Conservation (phyloP, 352 stramenopile genomes). For the Globisporangium paroecandrum region DNA sequence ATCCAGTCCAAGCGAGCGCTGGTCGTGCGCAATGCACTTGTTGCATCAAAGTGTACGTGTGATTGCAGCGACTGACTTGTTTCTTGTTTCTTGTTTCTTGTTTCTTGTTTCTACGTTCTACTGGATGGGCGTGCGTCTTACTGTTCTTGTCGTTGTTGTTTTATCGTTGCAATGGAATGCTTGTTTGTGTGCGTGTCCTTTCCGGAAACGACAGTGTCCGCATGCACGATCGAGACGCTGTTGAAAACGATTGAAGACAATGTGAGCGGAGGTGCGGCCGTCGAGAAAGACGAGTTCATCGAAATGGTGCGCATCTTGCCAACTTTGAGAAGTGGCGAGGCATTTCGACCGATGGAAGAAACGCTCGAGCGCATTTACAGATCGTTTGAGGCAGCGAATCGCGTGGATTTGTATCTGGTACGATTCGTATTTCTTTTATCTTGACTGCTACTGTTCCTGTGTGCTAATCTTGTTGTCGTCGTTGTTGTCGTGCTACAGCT, state of each 20-base stretch:
- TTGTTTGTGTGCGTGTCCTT: background rate
- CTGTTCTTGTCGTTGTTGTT: background rate
- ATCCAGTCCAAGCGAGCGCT: constrained; percentile 72
- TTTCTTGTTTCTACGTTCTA: background rate
- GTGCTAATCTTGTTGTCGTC: background rate
- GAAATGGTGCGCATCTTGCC: constrained; percentile 54
- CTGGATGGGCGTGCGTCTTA: background rate
- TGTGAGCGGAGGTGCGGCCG: constrained; percentile 10
- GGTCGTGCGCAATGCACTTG: constrained; percentile 63
- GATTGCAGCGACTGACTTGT: background rate
- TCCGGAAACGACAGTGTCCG: constrained; percentile 25
- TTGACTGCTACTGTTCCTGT: background rate
- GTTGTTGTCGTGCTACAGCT: constrained; percentile 25
- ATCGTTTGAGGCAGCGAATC: constrained; percentile 58
- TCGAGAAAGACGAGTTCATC: constrained; percentile 60
- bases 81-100: background rate
- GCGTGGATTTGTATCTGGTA: constrained; percentile 57
- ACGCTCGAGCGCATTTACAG: constrained; percentile 62
- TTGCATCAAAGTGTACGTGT: constrained; percentile 49
- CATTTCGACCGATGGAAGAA: constrained; percentile 64
- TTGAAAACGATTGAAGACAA: constrained; percentile 34
- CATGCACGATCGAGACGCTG: constrained; percentile 40
- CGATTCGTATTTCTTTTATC: background rate
- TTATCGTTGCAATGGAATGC: background rate
- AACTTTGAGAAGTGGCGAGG: constrained; percentile 46